phyloP scores from a whole-genome alignment of 495 filamentous ascomycete species.

The Acidiella bohemica region DNA sequence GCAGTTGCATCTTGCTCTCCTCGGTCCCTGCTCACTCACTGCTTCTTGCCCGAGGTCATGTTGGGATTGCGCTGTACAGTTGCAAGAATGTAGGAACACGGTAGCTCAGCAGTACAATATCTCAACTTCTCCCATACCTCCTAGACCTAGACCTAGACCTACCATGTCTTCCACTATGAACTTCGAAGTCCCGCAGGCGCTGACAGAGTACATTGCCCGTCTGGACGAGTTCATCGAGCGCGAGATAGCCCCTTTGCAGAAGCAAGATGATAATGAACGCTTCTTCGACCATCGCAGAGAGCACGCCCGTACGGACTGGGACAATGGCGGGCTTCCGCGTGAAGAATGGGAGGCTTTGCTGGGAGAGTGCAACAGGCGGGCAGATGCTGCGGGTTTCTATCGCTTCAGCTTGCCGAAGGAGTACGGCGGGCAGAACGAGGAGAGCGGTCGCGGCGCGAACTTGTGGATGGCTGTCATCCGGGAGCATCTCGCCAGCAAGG shows the following conservation, averaged over 20 bases:
- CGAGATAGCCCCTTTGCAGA: slow-evolving; percentile 40
- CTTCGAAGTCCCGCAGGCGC: slow-evolving; percentile 39
- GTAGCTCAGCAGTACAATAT: no score
- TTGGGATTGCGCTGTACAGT: no score
- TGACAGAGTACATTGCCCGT: slow-evolving; percentile 32
- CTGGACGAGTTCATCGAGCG: slow-evolving; percentile 43
- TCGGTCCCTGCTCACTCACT: no score
- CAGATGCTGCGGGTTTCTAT: slow-evolving; percentile 43
- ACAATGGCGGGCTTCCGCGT: slow-evolving; percentile 38
- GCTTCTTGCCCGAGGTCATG: no score
- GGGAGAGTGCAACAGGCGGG: slow-evolving; percentile 30
- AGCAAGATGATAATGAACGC: slow-evolving; percentile 39
- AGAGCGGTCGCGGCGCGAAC: slow-evolving; percentile 30
- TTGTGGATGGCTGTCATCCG: slow-evolving; percentile 49
- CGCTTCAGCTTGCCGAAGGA: slow-evolving; percentile 40
- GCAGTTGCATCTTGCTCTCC: no score
- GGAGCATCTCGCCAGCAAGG: slow-evolving; percentile 42
- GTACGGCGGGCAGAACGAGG: slow-evolving; percentile 40
- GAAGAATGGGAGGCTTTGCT: slow-evolving; percentile 44
- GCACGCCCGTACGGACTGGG: slow-evolving; percentile 42
- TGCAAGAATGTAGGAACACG: no score
- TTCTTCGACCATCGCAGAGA: slow-evolving; percentile 52
- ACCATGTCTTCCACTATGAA: slow-evolving; percentile 32
- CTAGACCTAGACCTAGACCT: no score
- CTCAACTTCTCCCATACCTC: no score